These are phyloP conservation scores for Alternaria rosae DNA, from an alignment of 2,329 filamentous ascomycete species.

Conservation along the genomic window DNA sequence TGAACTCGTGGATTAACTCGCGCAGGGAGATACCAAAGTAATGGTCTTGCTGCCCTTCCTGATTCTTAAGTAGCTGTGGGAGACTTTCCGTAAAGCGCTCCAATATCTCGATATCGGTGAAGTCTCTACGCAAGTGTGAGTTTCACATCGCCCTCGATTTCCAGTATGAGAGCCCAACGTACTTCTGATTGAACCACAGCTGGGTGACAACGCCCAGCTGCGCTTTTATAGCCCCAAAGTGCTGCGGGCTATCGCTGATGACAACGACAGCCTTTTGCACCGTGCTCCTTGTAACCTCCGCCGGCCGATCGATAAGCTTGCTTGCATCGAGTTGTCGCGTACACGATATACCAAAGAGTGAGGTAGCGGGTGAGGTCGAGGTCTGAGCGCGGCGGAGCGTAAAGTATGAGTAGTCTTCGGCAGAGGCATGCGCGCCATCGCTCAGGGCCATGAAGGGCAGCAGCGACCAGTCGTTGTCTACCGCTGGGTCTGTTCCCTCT, in stretches of 20 bases:
- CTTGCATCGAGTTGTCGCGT: conserved; percentile 88
- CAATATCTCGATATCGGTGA: conserved; percentile 89
- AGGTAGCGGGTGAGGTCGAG: conserved; percentile 67
- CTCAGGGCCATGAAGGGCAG: conserved; percentile 97
- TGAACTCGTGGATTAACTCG: conserved; percentile 92
- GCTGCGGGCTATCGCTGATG: conserved; percentile 87
- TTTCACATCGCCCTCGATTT: not conserved
- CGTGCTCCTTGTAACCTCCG: conserved; percentile 94
- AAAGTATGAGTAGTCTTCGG: conserved; percentile 98
- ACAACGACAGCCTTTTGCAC: conserved; percentile 98
- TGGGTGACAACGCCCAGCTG: conserved; percentile 88
- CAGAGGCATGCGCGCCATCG: conserved; percentile 90
- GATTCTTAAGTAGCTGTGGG: conserved; percentile 63
- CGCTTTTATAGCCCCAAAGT: conserved; percentile 89
- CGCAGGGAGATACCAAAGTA: conserved; percentile 86
- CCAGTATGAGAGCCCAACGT: conserved; percentile 33
- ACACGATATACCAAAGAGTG: conserved; percentile 94
- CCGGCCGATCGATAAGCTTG: conserved; percentile 76
- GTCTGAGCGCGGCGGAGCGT: conserved; percentile 73
- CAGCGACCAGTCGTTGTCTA: conserved; percentile 86
- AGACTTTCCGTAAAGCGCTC: conserved; percentile 90
- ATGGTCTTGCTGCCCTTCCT: conserved; percentile 80
- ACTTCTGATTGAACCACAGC: conserved; percentile 94
- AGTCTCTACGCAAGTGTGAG: conserved; percentile 65
- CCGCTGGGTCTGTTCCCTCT: conserved; percentile 78